Evolutionary conservation across 2,329 filamentous ascomycete species (phyloP).

Genomic region (Monilinia aucupariae): DNA sequence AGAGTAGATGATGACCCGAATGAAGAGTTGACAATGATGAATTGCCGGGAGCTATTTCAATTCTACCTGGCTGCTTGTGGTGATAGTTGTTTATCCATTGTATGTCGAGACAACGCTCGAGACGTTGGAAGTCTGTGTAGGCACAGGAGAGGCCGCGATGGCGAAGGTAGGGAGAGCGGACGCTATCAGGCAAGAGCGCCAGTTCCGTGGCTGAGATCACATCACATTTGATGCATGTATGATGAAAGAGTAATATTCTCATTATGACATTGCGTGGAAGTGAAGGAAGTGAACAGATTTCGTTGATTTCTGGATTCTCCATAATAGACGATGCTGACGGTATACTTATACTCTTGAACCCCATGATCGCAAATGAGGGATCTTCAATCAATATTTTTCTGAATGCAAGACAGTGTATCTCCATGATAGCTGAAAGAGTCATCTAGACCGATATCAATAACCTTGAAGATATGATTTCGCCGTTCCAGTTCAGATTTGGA

Average conservation of each 20-base stretch:
- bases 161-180: neutral
- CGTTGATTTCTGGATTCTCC: neutral
- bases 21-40: no score
- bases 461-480: neutral
- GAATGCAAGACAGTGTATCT: neutral
- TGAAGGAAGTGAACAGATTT: neutral
- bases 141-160: neutral
- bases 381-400: neutral
- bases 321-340: neutral
- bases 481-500: neutral
- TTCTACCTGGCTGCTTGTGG: no score
- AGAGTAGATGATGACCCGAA: no score
- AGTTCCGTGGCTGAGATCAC: neutral
- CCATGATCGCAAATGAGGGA: neutral
- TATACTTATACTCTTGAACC: neutral
- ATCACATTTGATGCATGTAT: neutral
- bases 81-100: neutral
- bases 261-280: neutral
- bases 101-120: neutral
- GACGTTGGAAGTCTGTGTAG: neutral
- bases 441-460: neutral
- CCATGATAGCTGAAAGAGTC: neutral
- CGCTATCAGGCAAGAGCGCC: neutral
- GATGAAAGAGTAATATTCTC: neutral
- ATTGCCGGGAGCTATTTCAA: no score